Conservation (phyloP, 257 asterid species). For the Solanum chilense region DNA sequence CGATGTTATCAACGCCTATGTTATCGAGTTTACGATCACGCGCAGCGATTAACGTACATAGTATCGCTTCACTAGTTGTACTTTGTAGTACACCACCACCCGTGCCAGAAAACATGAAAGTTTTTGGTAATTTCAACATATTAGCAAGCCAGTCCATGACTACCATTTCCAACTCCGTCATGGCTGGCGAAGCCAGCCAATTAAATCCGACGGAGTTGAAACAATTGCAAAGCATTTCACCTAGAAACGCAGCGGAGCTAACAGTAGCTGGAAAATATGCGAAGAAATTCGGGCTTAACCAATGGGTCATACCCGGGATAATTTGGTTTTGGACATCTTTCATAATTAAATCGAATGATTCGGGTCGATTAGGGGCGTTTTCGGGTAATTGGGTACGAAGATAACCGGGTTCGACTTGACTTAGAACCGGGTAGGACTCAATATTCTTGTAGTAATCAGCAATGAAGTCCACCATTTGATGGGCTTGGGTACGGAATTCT, state of each 20-base stretch:
- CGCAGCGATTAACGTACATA: slow-evolving; percentile 13
- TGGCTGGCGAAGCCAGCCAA: slow-evolving; percentile 20
- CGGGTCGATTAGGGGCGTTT: slow-evolving; percentile 9
- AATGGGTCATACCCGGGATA: slow-evolving; percentile 21
- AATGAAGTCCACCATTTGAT: slow-evolving; percentile 82
- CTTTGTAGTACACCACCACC: slow-evolving; percentile 24
- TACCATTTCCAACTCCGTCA: slow-evolving; percentile 26
- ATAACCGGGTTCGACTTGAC: slow-evolving; percentile 62
- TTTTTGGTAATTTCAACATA: slow-evolving; percentile 12
- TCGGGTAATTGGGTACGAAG: slow-evolving; percentile 8
- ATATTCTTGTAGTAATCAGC: slow-evolving; percentile 86
- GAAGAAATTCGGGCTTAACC: slow-evolving; percentile 26
- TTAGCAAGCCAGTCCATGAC: slow-evolving; percentile 20
- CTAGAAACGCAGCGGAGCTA: slow-evolving; percentile 16
- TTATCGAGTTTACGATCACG: slow-evolving; percentile 1
- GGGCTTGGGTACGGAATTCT: slow-evolving; percentile 16
- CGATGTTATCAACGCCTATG: neutral
- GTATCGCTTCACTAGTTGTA: slow-evolving; percentile 19
- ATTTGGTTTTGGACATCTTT: slow-evolving; percentile 7
- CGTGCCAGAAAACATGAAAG: slow-evolving; percentile 18
- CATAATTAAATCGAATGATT: slow-evolving; percentile 4
- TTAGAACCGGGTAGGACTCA: slow-evolving; percentile 73
- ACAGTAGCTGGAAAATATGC: slow-evolving; percentile 26
- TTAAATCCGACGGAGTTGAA: slow-evolving; percentile 24
- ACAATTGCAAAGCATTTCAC: slow-evolving; percentile 20